Conservation (phyloP, 768 basidiomycete genomes). For the Chlorophyllum brunneum region DNA sequence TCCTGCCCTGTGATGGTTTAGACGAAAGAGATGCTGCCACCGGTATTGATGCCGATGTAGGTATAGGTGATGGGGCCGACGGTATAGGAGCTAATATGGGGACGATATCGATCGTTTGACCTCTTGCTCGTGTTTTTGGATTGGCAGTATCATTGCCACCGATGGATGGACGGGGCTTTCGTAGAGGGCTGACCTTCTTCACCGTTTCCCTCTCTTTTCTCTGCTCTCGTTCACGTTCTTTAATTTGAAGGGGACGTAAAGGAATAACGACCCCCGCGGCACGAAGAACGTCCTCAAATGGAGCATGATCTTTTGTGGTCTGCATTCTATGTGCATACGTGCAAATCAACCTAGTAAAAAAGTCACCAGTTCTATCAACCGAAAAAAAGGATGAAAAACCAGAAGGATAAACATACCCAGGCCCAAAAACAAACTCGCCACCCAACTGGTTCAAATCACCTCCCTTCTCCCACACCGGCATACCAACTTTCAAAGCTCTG, state of each 20-base stretch:
- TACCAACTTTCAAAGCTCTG: constrained; percentile 65
- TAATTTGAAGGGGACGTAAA: neutral
- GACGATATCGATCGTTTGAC: neutral
- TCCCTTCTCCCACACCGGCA: constrained; percentile 80
- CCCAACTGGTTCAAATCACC: constrained; percentile 80
- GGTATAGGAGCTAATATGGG: neutral
- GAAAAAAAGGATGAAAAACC: neutral
- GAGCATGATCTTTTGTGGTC: constrained; percentile 66
- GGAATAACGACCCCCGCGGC: constrained; percentile 40
- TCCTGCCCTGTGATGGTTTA: neutral
- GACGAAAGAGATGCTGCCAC: neutral
- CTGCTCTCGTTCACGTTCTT: neutral
- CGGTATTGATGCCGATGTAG: neutral
- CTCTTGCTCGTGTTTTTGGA: neutral
- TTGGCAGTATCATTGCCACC: neutral
- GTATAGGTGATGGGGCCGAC: neutral
- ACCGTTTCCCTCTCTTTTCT: neutral
- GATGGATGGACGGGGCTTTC: neutral
- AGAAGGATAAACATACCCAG: constrained; percentile 38
- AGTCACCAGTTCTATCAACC: neutral
- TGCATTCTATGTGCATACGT: constrained; percentile 86
- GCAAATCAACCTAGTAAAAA: constrained; percentile 50
- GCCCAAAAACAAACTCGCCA: constrained; percentile 73
- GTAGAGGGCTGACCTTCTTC: neutral
- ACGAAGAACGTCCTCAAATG: constrained; percentile 63